phyloP scores from a whole-genome alignment of 73 alveolate genomes.

The Blepharisma stoltei region DNA sequence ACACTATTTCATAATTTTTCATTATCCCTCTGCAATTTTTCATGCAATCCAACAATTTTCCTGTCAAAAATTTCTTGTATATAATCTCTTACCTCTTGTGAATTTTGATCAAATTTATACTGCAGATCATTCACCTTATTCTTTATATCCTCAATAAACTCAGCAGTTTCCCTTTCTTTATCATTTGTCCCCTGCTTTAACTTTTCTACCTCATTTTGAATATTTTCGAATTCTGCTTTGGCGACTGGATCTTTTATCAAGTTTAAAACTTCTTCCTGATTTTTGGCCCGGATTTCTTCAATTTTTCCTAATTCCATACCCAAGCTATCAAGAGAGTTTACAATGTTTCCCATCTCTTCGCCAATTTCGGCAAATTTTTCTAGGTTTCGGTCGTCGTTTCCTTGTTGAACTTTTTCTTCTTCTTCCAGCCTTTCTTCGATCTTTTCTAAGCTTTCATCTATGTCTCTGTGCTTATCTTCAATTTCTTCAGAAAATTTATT shows the following conservation, averaged over 20 bases:
- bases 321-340: neutral
- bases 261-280: constrained; percentile 30
- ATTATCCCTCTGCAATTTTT: constrained; percentile 51
- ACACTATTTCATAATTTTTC: neutral
- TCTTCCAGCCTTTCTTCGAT: constrained; percentile 13
- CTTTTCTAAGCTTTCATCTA: constrained; percentile 20
- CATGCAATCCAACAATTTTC: constrained; percentile 49
- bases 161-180: neutral
- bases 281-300: constrained; percentile 30
- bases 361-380: constrained; percentile 16
- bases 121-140: neutral
- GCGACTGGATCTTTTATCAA: constrained; percentile 30
- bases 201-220: constrained; percentile 28
- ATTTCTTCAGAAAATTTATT: constrained; percentile 27
- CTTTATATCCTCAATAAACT: neutral
- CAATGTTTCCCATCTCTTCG: neutral
- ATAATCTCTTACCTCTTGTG: neutral
- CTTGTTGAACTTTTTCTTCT: constrained; percentile 28
- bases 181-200: too few species aligned
- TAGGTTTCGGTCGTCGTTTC: neutral
- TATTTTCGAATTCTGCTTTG: constrained; percentile 5
- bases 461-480: neutral
- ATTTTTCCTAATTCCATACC: neutral
- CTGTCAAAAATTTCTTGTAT: constrained; percentile 44
- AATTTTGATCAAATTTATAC: neutral